Evolutionary conservation across 78 protist genomes (phyloP).

Genomic region (Reticulomyxa filosa): DNA sequence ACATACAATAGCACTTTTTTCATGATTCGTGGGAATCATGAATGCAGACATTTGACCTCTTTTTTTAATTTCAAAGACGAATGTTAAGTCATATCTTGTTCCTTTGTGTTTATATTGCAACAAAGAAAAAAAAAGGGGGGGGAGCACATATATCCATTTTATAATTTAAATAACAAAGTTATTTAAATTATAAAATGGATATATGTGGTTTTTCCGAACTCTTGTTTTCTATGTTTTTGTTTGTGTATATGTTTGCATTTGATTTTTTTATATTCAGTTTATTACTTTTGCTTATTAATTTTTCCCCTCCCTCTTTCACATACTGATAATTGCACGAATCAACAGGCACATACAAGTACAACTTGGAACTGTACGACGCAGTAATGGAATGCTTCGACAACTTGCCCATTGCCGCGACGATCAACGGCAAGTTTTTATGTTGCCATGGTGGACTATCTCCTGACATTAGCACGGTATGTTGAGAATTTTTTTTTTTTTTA

Average conservation of each 20-base stretch:
- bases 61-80: slow-evolving; percentile 85
- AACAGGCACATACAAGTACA: slow-evolving; percentile 54
- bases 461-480: slow-evolving; percentile 49
- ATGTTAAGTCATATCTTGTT: slow-evolving; percentile 23
- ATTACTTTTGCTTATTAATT: no score
- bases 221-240: no score
- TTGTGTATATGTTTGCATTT: no score
- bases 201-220: no score
- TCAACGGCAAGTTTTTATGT: slow-evolving; percentile 66
- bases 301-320: slow-evolving; percentile 8
- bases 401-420: slow-evolving; percentile 82
- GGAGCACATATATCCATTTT: background rate
- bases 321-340: no score
- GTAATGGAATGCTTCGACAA: slow-evolving; percentile 58
- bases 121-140: background rate
- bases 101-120: no score
- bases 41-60: slow-evolving; percentile 78
- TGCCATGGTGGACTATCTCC: slow-evolving; percentile 95
- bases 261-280: no score
- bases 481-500: no score
- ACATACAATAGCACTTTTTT: slow-evolving; percentile 53
- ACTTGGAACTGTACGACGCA: slow-evolving; percentile 52
- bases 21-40: slow-evolving; percentile 89
- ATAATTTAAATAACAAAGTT: background rate
- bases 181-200: background rate